Evolutionary conservation across 2,329 filamentous ascomycete genomes (phyloP), one percentile per base, ranked within the genome.

Genomic region (Nemania sp.): DNA sequence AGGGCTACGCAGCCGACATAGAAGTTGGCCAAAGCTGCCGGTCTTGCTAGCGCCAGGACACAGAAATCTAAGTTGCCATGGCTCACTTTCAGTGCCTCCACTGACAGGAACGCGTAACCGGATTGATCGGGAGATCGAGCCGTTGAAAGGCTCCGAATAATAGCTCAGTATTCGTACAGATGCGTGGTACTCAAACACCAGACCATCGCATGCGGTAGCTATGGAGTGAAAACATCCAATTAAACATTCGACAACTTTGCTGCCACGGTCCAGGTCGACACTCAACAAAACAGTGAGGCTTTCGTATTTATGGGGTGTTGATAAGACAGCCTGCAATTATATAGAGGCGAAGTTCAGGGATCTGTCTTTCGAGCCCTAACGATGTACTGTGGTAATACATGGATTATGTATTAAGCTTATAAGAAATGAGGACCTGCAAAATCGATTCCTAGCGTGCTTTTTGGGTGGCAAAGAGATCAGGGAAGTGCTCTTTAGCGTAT

Each of bases 401-500:
- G 19, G 11, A 20, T 31, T 26, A 26, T 45, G 52, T 49, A 56
- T 49, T 49, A 52, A 58, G 24, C 33, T 45, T 34, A 30, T 39
- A n/a, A 45, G 36, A 36, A 20, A 36, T 11, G 20, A 40, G 20
- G 20, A n/a, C 48, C 23, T 47, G n/a, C n/a, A n/a, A n/a, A n/a
- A n/a, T n/a, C n/a, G n/a, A n/a, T n/a, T n/a, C n/a, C n/a, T 67
- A 68, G 54, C 66, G 65, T 42, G 62, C 59, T 60, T 67, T 68
- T 47, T 60, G 66, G 20, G 60, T 47, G 14, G 61, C 56, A 54
- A 70, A 69, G 9, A 68, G 60, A 37, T 70, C 86, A 63, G 84
- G 83, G 67, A 96, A 96, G 73, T 97, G 90, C 72, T 97, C 93
- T 74, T 96, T 97, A 53, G 93, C 93, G 72, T 96, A 97, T 73